Base-by-base conservation (phyloP, 345 rosid species). In the thale cress (Arabidopsis thaliana) region DNA sequence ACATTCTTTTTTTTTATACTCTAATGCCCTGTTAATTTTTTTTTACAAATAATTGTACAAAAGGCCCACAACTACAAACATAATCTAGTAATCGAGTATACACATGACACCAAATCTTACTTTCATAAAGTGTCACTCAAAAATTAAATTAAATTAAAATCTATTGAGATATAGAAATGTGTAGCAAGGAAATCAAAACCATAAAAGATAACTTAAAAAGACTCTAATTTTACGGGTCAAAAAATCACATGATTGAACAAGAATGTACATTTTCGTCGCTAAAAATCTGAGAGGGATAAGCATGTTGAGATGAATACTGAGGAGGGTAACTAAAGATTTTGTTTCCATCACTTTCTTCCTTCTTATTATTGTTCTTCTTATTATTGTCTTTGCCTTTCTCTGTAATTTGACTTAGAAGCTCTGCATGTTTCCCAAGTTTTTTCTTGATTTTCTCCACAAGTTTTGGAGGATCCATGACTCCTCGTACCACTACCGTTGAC, bases 401-500 rank as follows among this genome's bases (percentile, higher is more conserved):
- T 42, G 77, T 42, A 14, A 62, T 85, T 63, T 77, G 80, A 32
- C 68, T 82, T 65, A 82, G 36, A 45, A 90, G 72, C 64, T 79
- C 84, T 14, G 80, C 91, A 49, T 87, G 76, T 62, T 83, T 88
- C 10, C 88, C 85, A 10, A 86, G 67, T 64, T 80, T 67, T 62
- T 66, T 81, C 22, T 65, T 74, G 1, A 85, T 75, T n/a, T 69
- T 59, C 32, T 82, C 79, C 34, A 71, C 82, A 20, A 91, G 77
- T 64, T 67, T 71, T 66, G 52, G 79, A 72, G 84, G 78, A 60
- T 84, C 93, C 36, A 89, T 77, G 2, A 59, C 67, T 55, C 96
- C 96, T 65, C 71, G 87, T 14, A 91, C 83, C 22, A 68, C 81
- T 30, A 88, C 88, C n/a, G 8, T 73, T 45, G 91, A 85, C 22